Conservation (phyloP, 345 rosid genomes). For the Crucihimalaya himalaica region DNA sequence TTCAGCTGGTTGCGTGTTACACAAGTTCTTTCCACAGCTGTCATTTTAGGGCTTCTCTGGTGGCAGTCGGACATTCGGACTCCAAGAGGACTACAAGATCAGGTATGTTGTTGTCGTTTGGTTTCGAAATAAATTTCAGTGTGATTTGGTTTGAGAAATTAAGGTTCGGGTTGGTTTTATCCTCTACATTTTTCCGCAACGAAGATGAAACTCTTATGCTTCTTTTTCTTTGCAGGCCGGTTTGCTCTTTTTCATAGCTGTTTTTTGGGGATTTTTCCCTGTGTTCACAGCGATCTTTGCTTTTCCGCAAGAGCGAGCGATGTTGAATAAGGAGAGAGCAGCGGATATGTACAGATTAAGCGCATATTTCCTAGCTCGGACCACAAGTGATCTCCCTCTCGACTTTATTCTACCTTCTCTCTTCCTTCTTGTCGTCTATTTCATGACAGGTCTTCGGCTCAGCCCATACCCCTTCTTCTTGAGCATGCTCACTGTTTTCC, state of each 20-base stretch:
- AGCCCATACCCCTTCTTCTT: slow-evolving; percentile 71
- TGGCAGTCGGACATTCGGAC: slow-evolving; percentile 77
- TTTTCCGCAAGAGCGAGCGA: slow-evolving; percentile 95
- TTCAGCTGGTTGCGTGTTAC: slow-evolving; percentile 96
- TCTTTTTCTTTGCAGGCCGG: slow-evolving; percentile 61
- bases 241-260: slow-evolving; percentile 90
- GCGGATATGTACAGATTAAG: slow-evolving; percentile 95
- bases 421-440: slow-evolving; percentile 85
- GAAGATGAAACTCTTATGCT: background rate
- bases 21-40: slow-evolving; percentile 87
- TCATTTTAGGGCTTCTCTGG: slow-evolving; percentile 90
- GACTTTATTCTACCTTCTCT: slow-evolving; percentile 82
- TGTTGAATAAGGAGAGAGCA: slow-evolving; percentile 90
- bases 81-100: slow-evolving; percentile 74
- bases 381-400: slow-evolving; percentile 96
- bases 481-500: slow-evolving; percentile 76
- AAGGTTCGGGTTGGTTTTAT: background rate
- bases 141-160: background rate
- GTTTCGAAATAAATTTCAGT: background rate
- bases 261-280: slow-evolving; percentile 98
- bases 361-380: slow-evolving; percentile 89
- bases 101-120: slow-evolving; percentile 44
- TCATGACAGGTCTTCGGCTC: slow-evolving; percentile 85
- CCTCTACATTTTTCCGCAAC: background rate
- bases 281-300: slow-evolving; percentile 97